Percentiles rank a stretch among this genome's conserved stretches.
These are phyloP conservation scores for Hypoxylon subgilvum DNA, from an alignment of 495 filamentous ascomycete genomes.

Conservation along the genomic window DNA sequence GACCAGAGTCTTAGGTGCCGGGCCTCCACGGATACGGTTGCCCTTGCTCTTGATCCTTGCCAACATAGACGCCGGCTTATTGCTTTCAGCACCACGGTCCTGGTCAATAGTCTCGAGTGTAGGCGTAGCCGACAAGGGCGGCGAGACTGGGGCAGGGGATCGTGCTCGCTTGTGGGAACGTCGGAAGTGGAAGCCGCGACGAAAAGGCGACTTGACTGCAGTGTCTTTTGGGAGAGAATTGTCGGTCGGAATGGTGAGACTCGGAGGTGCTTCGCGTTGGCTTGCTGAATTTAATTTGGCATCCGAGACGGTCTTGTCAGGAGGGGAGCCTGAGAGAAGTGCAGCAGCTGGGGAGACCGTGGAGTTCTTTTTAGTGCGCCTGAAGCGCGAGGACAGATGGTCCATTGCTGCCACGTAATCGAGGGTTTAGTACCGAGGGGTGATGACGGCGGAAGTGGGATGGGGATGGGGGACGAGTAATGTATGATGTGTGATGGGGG, in stretches of 20 bases:
- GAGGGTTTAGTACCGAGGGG: not conserved
- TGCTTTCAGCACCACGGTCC: constrained; percentile 34
- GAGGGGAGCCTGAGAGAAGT: constrained; percentile 18
- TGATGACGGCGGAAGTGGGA: not conserved
- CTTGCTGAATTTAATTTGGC: constrained; percentile 1
- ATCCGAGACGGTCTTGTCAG: constrained; percentile 21
- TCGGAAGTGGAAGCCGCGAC: constrained; percentile 30
- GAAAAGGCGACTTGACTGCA: constrained; percentile 37
- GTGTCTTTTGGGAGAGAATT: constrained; percentile 6
- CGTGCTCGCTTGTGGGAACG: constrained; percentile 48
- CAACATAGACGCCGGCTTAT: constrained; percentile 36
- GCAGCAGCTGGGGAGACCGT: constrained; percentile 4
- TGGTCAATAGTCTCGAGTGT: constrained; percentile 24
- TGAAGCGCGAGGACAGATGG: constrained; percentile 36
- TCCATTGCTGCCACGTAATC: constrained; percentile 29
- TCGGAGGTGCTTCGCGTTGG: constrained; percentile 22
- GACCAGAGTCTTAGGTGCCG: not conserved
- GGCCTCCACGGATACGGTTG: not conserved
- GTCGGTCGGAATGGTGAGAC: constrained; percentile 27
- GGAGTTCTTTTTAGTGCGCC: constrained; percentile 27
- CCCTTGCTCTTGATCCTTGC: constrained; percentile 26
- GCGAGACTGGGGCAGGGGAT: constrained; percentile 46
- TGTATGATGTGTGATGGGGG: no score
- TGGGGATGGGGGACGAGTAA: no score
- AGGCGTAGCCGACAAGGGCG: constrained; percentile 38